These are phyloP conservation scores for Candida morakotiae DNA, from an alignment of 805 yeast genomes.

Conservation along the genomic window DNA sequence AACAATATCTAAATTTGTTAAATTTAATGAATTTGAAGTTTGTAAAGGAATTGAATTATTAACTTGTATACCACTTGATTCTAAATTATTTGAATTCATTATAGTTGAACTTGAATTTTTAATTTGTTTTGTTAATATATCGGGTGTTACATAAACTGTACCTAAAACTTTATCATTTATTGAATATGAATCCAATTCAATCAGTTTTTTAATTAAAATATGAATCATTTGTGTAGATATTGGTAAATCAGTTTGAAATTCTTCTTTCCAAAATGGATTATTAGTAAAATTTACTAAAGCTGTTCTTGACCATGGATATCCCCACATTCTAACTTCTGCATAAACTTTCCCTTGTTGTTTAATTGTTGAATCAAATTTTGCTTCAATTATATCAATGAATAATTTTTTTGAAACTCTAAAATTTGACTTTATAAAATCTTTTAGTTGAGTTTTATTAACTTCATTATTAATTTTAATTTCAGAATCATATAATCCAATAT, in stretches of 20 bases:
- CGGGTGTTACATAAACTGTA: slow-evolving; percentile 50
- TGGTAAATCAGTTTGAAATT: slow-evolving; percentile 59
- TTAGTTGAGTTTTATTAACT: slow-evolving; percentile 9
- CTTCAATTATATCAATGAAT: slow-evolving; percentile 60
- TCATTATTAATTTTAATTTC: slow-evolving; percentile 2
- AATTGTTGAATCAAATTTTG: slow-evolving; percentile 38
- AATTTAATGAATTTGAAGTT: neutral
- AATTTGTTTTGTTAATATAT: slow-evolving; percentile 35
- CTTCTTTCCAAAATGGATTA: slow-evolving; percentile 83
- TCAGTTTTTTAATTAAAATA: slow-evolving; percentile 40
- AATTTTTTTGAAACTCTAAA: slow-evolving; percentile 54
- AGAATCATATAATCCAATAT: slow-evolving; percentile 28
- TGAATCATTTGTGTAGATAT: slow-evolving; percentile 49
- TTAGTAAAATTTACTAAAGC: slow-evolving; percentile 47
- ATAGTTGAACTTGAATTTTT: slow-evolving; percentile 27
- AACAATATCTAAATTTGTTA: slow-evolving; percentile 27
- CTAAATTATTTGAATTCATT: slow-evolving; percentile 18
- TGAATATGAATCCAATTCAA: slow-evolving; percentile 20
- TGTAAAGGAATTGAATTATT: slow-evolving; percentile 5
- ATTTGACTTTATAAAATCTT: slow-evolving; percentile 24
- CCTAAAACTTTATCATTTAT: slow-evolving; percentile 45
- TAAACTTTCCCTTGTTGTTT: slow-evolving; percentile 37
- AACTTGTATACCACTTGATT: slow-evolving; percentile 4
- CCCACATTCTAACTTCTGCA: slow-evolving; percentile 72
- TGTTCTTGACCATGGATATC: slow-evolving; percentile 73